Conservation (phyloP, 257 asterid species). For the Solanum commersonii region DNA sequence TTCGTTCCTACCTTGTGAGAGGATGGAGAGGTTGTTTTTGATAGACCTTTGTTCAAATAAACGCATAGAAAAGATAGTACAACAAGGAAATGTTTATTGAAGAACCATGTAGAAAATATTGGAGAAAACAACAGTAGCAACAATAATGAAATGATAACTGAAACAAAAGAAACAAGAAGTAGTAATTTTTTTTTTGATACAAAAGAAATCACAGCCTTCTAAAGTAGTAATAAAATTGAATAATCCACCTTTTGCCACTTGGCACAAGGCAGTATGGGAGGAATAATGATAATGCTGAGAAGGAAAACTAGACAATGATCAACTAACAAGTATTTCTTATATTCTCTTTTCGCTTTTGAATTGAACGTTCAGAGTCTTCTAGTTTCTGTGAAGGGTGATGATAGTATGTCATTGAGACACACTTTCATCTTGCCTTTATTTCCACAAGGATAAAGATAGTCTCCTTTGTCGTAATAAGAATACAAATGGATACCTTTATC, state of each 20-base stretch:
- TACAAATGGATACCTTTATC: neutral
- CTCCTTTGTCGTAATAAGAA: neutral
- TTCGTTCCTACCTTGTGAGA: neutral
- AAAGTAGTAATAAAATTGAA: neutral
- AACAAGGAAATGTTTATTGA: neutral
- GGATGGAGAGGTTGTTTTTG: neutral
- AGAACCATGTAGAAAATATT: neutral
- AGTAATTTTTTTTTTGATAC: too few species aligned
- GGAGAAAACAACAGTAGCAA: neutral
- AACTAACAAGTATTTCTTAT: neutral
- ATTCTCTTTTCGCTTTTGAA: neutral
- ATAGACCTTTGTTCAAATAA: neutral
- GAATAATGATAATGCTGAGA: neutral
- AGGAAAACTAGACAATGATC: neutral
- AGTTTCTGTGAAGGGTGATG: neutral
- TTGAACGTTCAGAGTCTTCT: neutral
- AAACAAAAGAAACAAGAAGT: neutral
- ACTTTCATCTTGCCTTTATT: neutral
- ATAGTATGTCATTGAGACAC: neutral
- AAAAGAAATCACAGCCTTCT: too few species aligned
- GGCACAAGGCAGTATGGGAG: fast-evolving
- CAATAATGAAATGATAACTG: neutral
- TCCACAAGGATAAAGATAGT: neutral
- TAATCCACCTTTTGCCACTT: too few species aligned
- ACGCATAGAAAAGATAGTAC: neutral